Percentiles rank a stretch among this genome's conserved stretches.
These are phyloP conservation scores for Pelargonium myrrhifolium DNA, from an alignment of 441 rosid species.

Conservation along the genomic window DNA sequence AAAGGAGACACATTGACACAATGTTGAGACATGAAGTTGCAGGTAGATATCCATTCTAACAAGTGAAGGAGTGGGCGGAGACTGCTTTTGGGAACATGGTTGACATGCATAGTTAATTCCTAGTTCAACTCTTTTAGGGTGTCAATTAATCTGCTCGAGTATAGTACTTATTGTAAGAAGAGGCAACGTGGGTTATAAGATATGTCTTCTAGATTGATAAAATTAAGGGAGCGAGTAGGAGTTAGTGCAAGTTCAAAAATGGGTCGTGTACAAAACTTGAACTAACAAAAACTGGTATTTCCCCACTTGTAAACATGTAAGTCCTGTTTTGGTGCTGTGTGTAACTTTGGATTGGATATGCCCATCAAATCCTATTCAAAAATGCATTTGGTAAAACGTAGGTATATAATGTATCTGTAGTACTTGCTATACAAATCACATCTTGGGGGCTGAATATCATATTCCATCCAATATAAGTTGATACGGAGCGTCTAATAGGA, in stretches of 20 bases:
- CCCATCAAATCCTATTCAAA: neutral
- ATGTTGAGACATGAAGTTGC: neutral
- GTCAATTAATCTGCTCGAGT: neutral
- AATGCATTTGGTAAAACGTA: slow-evolving; percentile 1
- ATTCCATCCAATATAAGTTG: no score
- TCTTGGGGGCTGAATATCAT: neutral
- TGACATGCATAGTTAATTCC: neutral
- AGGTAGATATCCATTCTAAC: neutral
- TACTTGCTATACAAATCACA: neutral
- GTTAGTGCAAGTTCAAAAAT: no score
- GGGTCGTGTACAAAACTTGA: neutral
- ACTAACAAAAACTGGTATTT: neutral
- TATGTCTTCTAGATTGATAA: neutral
- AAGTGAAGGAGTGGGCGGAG: neutral
- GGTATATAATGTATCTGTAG: neutral
- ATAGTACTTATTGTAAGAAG: neutral
- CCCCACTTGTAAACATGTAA: neutral
- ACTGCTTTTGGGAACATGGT: neutral
- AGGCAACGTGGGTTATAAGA: neutral
- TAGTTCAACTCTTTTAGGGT: neutral
- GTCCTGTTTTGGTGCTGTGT: neutral
- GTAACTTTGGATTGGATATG: neutral
- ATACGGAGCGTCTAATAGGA: neutral
- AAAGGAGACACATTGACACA: neutral
- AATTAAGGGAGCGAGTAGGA: neutral